phyloP scores from a whole-genome alignment of 345 rosid species.

The Rubroshorea leprosula region DNA sequence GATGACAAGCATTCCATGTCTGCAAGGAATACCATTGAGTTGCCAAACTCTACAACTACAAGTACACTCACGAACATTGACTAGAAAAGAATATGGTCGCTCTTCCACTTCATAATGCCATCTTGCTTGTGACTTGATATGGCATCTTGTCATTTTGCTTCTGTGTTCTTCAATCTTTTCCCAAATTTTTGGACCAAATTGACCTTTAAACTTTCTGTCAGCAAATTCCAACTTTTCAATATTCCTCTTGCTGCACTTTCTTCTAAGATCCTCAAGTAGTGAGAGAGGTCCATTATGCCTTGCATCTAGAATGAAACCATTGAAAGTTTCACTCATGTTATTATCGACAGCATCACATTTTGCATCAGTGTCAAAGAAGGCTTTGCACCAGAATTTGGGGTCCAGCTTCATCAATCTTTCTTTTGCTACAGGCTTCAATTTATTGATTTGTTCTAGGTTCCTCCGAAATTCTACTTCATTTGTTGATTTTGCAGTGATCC shows the following conservation, averaged over 20 bases:
- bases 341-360: background rate
- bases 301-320: background rate
- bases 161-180: too few relatives aligned
- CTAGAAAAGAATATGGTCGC: too few relatives aligned
- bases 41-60: background rate
- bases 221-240: too few relatives aligned
- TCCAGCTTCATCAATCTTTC: background rate
- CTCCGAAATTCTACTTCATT: too few relatives aligned
- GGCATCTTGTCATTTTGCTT: too few relatives aligned
- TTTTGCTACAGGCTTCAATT: background rate
- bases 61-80: background rate
- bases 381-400: background rate
- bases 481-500: too few relatives aligned
- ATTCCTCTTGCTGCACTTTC: background rate
- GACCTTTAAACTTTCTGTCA: too few relatives aligned
- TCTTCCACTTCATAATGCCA: too few relatives aligned
- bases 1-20: background rate
- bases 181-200: too few relatives aligned
- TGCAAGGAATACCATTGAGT: background rate
- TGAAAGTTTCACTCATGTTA: background rate
- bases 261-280: background rate
- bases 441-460: background rate
- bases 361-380: background rate
- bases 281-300: background rate
- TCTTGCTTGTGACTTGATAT: too few relatives aligned